Conservation (phyloP, 768 basidiomycete genomes). For the Macrocybe gigantea region DNA sequence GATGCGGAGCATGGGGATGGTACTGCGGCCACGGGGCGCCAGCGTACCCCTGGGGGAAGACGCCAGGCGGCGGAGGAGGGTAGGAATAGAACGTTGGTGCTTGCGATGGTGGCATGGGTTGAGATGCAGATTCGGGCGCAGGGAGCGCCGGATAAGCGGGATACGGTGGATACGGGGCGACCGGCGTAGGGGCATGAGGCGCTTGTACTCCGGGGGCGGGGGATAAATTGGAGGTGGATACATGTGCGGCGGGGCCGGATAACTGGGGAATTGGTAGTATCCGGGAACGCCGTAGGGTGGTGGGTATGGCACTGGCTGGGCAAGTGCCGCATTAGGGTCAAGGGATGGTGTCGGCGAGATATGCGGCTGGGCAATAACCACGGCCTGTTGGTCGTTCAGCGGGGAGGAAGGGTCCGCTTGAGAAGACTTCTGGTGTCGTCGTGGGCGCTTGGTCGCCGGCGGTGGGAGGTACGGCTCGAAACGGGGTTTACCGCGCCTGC, state of each 20-base stretch:
- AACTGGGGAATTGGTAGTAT: neutral
- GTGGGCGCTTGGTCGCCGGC: slow-evolving; percentile 7
- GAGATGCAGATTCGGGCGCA: neutral
- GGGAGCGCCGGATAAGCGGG: neutral
- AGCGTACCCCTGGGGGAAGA: neutral
- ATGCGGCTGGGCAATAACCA: neutral
- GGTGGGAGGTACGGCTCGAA: slow-evolving; percentile 10
- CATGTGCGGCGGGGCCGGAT: too few relatives aligned
- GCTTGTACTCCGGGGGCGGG: too few relatives aligned
- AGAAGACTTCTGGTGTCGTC: slow-evolving; percentile 9
- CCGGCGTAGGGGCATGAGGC: too few relatives aligned
- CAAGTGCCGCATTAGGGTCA: neutral
- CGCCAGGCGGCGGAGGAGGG: neutral
- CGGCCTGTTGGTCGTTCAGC: neutral
- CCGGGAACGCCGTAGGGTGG: neutral
- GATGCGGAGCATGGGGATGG: neutral
- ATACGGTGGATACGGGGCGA: neutral
- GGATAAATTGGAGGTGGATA: neutral
- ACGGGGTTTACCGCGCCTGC: slow-evolving; percentile 2
- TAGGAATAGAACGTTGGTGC: neutral
- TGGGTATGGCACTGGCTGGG: neutral
- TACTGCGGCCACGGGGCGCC: neutral
- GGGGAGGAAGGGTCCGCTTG: slow-evolving; percentile 2
- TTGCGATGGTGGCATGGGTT: neutral
- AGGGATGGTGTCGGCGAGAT: neutral